A percentile compares a stretch with the other conserved stretches of the same genome.
phyloP scores from a whole-genome alignment of 2,329 filamentous ascomycete species.

The Pyrenophora graminea region DNA sequence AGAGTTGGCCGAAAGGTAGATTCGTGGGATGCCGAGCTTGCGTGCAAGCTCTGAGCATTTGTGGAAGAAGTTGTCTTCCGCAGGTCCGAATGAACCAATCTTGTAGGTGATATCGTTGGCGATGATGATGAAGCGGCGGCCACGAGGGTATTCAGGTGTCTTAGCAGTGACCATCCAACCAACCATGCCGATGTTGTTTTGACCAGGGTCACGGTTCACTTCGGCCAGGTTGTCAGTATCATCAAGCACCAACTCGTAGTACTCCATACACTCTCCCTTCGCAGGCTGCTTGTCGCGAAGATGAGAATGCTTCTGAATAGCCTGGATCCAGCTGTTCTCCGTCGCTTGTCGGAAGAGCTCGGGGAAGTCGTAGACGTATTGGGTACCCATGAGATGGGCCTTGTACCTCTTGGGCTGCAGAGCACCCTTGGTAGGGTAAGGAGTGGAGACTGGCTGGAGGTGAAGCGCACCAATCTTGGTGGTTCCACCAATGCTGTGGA shows the following conservation, averaged over 20 bases:
- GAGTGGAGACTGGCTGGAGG: slow-evolving; percentile 83
- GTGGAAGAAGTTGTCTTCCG: slow-evolving; percentile 97
- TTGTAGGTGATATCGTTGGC: slow-evolving; percentile 99
- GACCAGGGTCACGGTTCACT: slow-evolving; percentile 91
- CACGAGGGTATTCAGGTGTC: slow-evolving; percentile 92
- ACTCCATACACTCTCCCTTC: slow-evolving; percentile 88
- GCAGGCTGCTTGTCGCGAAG: slow-evolving; percentile 81
- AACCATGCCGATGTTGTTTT: slow-evolving; percentile 97
- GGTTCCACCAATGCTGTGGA: slow-evolving; percentile 95
- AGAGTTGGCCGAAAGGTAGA: slow-evolving; percentile 98
- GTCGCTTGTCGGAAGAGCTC: slow-evolving; percentile 98
- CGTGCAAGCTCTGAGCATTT: slow-evolving; percentile 97
- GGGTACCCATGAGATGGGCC: slow-evolving; percentile 97
- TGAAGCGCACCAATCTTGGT: slow-evolving; percentile 97
- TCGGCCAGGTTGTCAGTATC: slow-evolving; percentile 90
- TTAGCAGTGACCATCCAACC: slow-evolving; percentile 94
- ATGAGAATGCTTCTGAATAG: slow-evolving; percentile 71
- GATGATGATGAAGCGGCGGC: slow-evolving; percentile 90
- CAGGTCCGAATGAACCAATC: slow-evolving; percentile 95
- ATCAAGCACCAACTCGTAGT: slow-evolving; percentile 91
- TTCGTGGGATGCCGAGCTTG: slow-evolving; percentile 91
- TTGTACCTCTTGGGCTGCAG: slow-evolving; percentile 99
- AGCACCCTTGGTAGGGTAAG: slow-evolving; percentile 98
- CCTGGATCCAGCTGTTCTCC: slow-evolving; percentile 88
- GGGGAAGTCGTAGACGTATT: slow-evolving; percentile 99